Evolutionary conservation across 2,329 filamentous ascomycete species (phyloP), one percentile per base, ranked within the genome.

Genomic region (Xylariaceae sp.): DNA sequence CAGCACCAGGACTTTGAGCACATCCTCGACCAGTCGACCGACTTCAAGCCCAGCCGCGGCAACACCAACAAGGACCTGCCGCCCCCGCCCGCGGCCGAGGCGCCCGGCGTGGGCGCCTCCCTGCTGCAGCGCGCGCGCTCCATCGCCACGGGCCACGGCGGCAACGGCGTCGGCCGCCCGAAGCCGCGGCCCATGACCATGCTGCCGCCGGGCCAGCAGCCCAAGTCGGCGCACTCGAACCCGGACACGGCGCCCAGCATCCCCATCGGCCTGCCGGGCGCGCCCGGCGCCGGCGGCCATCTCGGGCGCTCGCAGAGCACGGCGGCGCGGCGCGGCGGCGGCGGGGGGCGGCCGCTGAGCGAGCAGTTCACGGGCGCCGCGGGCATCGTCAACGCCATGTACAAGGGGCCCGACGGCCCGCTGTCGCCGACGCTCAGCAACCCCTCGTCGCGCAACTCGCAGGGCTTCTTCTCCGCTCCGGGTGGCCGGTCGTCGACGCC

Each of bases 1-100:
- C 84, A 94, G 55, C 85, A 95, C 61, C 84, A 94, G 52, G 89
- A 94, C 47, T 96, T 94, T 47, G 90, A 98, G 63, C 80, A 86
- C 42, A 94, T 96, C 40, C 70, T 95, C 25, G 87, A 94, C 56
- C 83, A 86, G 58, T 84, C 82, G 7, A 75, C 76, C 32, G 75
- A 81, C 36, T 64, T 68, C 44, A 77, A 78, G 49, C 62, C 65
- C 18, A 49, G 58, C 35, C 8, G 21, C 21, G 57, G 58, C 19
- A 73, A 83, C 52, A 73, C 68, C 23, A 81, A 92, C 58, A 94
- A 94, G 59, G 88, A 92, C n/a, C 75, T 93, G 13, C 85, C 86
- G 5, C 75, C 83, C 2, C 79, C 86, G 1, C 83, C 83, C 1
- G 14, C 67, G 61, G 21, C 40, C 8, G 50, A 78, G 65, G 43